phyloP scores from a whole-genome alignment of 176 grass and related monocot genomes.

The Oryza australiensis region DNA sequence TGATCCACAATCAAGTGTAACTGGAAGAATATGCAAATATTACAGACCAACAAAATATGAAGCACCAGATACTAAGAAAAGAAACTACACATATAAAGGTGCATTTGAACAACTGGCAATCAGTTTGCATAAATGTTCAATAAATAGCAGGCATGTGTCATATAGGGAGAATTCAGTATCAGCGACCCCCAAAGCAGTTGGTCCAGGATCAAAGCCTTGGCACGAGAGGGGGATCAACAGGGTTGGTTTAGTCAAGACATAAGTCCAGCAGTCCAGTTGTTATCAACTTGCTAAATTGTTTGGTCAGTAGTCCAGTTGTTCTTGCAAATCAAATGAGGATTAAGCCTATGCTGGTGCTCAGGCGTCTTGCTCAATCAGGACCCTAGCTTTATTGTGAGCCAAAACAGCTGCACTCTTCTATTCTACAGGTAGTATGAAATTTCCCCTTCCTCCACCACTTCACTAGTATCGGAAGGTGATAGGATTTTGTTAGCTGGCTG shows the following conservation, averaged over 20 bases:
- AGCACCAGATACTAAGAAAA: neutral
- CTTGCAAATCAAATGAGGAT: no score
- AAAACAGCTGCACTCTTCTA: no score
- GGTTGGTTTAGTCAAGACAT: neutral
- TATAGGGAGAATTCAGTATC: neutral
- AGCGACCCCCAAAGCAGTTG: neutral
- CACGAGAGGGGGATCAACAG: neutral
- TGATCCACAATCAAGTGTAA: neutral
- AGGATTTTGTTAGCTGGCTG: neutral
- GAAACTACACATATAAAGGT: neutral
- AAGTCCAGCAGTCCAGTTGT: neutral
- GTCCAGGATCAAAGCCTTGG: neutral
- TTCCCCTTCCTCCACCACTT: no score
- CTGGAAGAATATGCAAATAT: neutral
- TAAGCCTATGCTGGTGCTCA: no score
- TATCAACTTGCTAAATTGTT: neutral
- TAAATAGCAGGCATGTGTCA: conserved; percentile 1
- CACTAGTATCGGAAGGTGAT: neutral
- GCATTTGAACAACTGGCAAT: conserved; percentile 9
- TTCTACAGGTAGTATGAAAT: no score
- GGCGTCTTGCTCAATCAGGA: no score
- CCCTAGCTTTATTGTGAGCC: no score
- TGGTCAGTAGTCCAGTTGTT: neutral
- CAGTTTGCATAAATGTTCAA: neutral
- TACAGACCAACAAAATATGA: neutral